Evolutionary conservation across 1,139 yeast genomes (phyloP), one percentile per base, ranked within the genome.

Genomic region (Hansenula anomala): DNA sequence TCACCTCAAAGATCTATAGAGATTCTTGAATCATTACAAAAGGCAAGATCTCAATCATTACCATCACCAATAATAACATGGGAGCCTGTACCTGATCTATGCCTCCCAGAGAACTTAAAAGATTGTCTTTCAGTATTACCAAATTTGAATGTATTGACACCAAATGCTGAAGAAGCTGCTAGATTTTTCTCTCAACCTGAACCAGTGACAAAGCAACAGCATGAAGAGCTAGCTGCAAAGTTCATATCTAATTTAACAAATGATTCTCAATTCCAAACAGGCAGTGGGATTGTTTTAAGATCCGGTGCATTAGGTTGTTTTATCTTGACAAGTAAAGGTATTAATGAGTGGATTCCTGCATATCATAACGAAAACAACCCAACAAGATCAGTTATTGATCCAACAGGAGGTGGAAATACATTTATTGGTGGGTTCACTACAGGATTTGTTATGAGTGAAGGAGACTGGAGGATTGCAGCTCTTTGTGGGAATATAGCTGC

Each of bases 321-420:
- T 25, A 58, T 71, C 1, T 37, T 59, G 36, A 58, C 59, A 26
- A 48, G 51, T 2, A 30, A 19, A 3, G 53, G 48, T 6, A 39
- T 43, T 0, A 49, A 54, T 6, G 43, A 51, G 12, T 69, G 79
- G 75, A 70, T 78, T 24, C 92, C 94, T 0, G 89, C 96, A 0
- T 90, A 82, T 56, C 95, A 87, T 55, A 55, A 50, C 15, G 41
- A 48, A 0, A 25, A 33, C 1, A 52, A 55, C 14, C 61, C 59
- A 33, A 66, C 59, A 42, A 47, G 52, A 3, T 60, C 62, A 27
- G 92, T 89, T 1, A 63, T 78, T 3, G 97, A 90, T 58, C 96
- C 95, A 0, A 90, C 97, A 0, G 97, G 97, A 0, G 96, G 95
- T 4, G 97, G 97, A 0, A 90, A 90, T 56, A 71, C 94, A 0